phyloP scores from a whole-genome alignment of 257 asterid genomes.

The Anisodus tanguticus region DNA sequence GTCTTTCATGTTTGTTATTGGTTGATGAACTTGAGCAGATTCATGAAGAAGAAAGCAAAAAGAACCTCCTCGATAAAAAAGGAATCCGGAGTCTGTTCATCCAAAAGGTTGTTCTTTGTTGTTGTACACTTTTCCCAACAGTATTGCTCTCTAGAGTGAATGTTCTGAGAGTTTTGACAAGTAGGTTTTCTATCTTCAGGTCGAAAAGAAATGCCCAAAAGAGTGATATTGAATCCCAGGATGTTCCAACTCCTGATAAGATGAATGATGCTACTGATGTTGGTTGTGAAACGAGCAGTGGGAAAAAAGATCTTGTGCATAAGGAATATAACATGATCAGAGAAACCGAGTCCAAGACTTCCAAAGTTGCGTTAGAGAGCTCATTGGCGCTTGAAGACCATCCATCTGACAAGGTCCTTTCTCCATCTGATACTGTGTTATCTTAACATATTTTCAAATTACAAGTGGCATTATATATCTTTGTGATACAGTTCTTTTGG shows the following conservation, averaged over 20 bases:
- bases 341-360: background rate
- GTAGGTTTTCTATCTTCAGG: background rate
- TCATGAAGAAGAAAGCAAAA: too few species aligned
- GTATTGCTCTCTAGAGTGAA: background rate
- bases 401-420: conserved; percentile 18
- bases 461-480: background rate
- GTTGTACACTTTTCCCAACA: background rate
- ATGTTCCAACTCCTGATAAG: background rate
- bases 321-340: background rate
- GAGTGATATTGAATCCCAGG: conserved; percentile 4
- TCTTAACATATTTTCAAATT: background rate
- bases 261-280: background rate
- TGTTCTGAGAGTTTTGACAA: background rate
- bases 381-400: background rate
- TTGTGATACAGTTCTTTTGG: background rate
- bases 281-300: background rate
- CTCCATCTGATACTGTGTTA: conserved; percentile 10
- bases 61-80: too few species aligned
- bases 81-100: too few species aligned
- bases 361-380: background rate
- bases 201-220: background rate
- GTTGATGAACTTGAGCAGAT: too few species aligned
- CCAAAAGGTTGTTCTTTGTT: background rate
- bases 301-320: background rate
- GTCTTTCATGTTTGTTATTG: background rate